Evolutionary conservation across 2,329 filamentous ascomycete species (phyloP), one percentile per base, ranked within the genome.

Genomic region (Nigrospora oryzae): DNA sequence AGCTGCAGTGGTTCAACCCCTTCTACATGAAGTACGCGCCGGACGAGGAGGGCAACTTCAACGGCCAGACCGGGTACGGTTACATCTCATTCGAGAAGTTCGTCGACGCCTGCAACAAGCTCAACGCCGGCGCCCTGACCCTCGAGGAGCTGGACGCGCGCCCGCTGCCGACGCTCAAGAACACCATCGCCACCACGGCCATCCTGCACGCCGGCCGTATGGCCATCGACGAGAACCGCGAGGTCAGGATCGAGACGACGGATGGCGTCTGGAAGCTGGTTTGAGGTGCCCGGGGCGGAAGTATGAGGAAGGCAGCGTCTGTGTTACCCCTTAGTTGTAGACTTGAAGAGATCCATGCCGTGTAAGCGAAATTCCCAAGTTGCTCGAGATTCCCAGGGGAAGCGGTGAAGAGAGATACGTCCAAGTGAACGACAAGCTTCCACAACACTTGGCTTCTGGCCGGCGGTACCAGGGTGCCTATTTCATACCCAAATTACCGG

Each of bases 1-100:
- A 82, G 60, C 66, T 95, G 49, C 77, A 84, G 61, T 95, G 89
- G 88, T 85, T 87, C 64, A 96, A 96, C 65, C 90, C 90, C 62
- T 94, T 94, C 67, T 94, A 94, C 68, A 95, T 94, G 89, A 84
- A 85, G 57, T 95, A 95, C 59, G 87, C 89, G 12, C 89, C 90
- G 16, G 89, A 95, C 58, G 90, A 95, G 69, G 87, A 95, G 64
- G 91, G 90, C 44, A 94, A 96, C 68, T 96, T 96, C 64, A 83
- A 81, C 44, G 90, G 90, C 33, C 90, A 95, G 69, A 84, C 81
- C 7, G 90, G 90, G 19, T 96, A 96, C 63, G 90, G 90, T 32
- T 96, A 96, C 66, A 79, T 95, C 47, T 93, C 86, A 16, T 90
- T 96, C 59, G 90, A 96, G 70, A 96, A 96, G 68, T 96, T 96